These are phyloP conservation scores for Bruguiera parviflora DNA, from an alignment of 345 rosid species.

Conservation along the genomic window DNA sequence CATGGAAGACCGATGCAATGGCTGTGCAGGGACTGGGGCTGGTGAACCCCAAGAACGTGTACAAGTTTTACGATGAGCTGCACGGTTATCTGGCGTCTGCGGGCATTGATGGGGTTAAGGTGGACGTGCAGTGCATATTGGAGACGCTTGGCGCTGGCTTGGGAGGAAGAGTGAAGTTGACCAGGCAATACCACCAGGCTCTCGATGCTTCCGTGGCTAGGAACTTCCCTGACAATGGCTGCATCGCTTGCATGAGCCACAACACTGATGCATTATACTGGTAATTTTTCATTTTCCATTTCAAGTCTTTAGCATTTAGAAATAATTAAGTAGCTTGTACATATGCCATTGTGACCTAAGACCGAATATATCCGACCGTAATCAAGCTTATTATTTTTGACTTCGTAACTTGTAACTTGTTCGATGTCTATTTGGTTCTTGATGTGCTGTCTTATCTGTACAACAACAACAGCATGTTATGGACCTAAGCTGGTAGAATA, in stretches of 20 bases:
- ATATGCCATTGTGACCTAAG: too few species aligned
- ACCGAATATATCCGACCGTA: too few species aligned
- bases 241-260: conserved; percentile 97
- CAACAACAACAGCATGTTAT: too few species aligned
- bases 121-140: conserved; percentile 83
- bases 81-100: conserved; percentile 76
- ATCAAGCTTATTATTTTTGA: too few species aligned
- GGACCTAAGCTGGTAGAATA: too few species aligned
- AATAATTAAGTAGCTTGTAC: too few species aligned
- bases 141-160: conserved; percentile 80
- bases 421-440: too few species aligned
- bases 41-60: conserved; percentile 66
- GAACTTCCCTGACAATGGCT: conserved; percentile 82
- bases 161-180: conserved; percentile 85
- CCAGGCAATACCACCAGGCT: conserved; percentile 81
- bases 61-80: conserved; percentile 68
- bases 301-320: too few species aligned
- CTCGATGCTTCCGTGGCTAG: conserved; percentile 77
- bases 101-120: conserved; percentile 91
- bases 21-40: conserved; percentile 82
- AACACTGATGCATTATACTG: conserved; percentile 93
- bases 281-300: conserved; percentile 27
- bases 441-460: too few species aligned
- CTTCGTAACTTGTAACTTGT: too few species aligned
- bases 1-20: conserved; percentile 66